Evolutionary conservation across 371 early-diverging fungal genomes (phyloP).

Genomic region (Blastocladiella emersonii): DNA sequence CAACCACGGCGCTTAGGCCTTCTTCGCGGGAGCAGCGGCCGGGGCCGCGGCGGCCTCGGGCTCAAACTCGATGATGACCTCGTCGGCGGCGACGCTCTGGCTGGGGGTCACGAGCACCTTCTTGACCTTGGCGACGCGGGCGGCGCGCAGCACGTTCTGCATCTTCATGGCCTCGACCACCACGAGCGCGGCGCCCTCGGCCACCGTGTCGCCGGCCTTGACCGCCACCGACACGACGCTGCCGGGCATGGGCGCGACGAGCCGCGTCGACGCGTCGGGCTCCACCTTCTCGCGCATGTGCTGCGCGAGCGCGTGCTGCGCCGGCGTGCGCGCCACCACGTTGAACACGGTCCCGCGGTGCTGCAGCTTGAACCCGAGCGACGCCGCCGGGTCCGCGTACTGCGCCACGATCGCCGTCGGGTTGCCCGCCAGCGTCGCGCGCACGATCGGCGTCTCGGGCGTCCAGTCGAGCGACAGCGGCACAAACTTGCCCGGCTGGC

Average conservation of each 20-base stretch:
- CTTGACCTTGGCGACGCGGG: constrained; percentile 64
- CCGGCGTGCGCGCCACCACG: constrained; percentile 40
- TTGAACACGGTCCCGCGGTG: constrained; percentile 74
- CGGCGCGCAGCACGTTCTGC: constrained; percentile 83
- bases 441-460: constrained; percentile 55
- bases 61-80: constrained; percentile 69
- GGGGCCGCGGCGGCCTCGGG: background rate
- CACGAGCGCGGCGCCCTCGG: constrained; percentile 71
- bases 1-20: no score
- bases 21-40: no score
- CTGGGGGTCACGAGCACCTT: constrained; percentile 59
- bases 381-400: constrained; percentile 54
- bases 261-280: constrained; percentile 49
- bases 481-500: constrained; percentile 19
- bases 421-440: constrained; percentile 25
- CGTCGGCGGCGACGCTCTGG: constrained; percentile 66
- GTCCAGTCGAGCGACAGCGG: constrained; percentile 49
- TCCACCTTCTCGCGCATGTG: constrained; percentile 65
- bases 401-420: constrained; percentile 46
- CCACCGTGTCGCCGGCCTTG: constrained; percentile 65
- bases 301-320: constrained; percentile 46
- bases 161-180: constrained; percentile 98
- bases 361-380: constrained; percentile 67
- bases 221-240: constrained; percentile 70
- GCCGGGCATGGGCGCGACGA: constrained; percentile 90